A percentile compares a stretch with the other conserved stretches of the same genome.
Evolutionary conservation across 768 basidiomycete species (phyloP).

Genomic region (Pulveroboletus sp.): DNA sequence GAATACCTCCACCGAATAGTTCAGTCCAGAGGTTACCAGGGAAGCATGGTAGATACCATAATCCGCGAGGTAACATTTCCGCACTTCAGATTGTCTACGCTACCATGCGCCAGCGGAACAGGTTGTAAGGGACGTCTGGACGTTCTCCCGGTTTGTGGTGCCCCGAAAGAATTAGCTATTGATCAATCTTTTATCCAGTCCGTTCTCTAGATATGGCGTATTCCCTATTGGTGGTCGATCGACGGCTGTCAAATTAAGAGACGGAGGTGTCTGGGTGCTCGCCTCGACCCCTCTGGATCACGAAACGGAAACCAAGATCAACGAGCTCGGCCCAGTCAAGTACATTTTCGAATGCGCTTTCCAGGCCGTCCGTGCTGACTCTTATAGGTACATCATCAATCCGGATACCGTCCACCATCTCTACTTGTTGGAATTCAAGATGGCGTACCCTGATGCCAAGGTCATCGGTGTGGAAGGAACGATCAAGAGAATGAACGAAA

Average conservation of each 20-base stretch:
- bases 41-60: constrained; percentile 34
- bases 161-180: not conserved
- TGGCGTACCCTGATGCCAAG: constrained; percentile 66
- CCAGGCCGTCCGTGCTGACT: not conserved
- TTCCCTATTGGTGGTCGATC: constrained; percentile 79
- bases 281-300: constrained; percentile 70
- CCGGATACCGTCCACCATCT: constrained; percentile 57
- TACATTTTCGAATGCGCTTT: constrained; percentile 19
- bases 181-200: constrained; percentile 37
- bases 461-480: constrained; percentile 63
- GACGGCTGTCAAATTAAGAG: constrained; percentile 68
- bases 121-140: constrained; percentile 57
- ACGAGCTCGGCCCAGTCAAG: constrained; percentile 67
- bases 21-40: constrained; percentile 2
- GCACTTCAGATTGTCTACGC: not conserved
- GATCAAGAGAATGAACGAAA: constrained; percentile 47
- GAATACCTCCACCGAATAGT: constrained; percentile 5
- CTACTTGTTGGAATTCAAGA: constrained; percentile 61
- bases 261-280: constrained; percentile 76
- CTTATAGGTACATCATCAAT: constrained; percentile 52
- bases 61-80: constrained; percentile 40
- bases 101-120: constrained; percentile 20
- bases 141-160: constrained; percentile 52
- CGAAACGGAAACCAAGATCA: constrained; percentile 59
- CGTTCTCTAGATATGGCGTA: constrained; percentile 62